phyloP scores from a whole-genome alignment of 352 stramenopile genomes.

The Phytophthora brassicae region DNA sequence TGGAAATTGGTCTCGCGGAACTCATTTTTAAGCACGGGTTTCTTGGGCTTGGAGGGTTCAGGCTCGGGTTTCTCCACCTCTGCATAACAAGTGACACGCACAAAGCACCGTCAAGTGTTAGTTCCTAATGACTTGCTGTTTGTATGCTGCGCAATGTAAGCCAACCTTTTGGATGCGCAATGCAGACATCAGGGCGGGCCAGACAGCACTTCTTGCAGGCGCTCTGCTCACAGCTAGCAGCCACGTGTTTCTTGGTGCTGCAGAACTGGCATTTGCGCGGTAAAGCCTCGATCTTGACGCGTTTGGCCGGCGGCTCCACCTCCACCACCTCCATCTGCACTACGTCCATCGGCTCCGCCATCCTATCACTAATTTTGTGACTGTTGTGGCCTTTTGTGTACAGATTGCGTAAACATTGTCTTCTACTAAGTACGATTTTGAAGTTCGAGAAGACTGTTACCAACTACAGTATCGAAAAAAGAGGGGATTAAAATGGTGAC shows the following conservation, averaged over 20 bases:
- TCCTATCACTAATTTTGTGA: too few relatives aligned
- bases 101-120: conserved; percentile 2
- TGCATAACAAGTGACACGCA: conserved; percentile 7
- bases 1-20: conserved; percentile 77
- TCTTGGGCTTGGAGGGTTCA: conserved; percentile 23
- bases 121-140: conserved; percentile 4
- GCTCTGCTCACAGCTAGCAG: conserved; percentile 37
- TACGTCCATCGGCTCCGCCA: neutral
- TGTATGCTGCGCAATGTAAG: conserved; percentile 3
- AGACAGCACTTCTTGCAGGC: conserved; percentile 81
- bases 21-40: conserved; percentile 72
- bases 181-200: conserved; percentile 38
- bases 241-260: conserved; percentile 47
- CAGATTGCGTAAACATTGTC: neutral
- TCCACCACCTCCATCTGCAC: neutral
- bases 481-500: conserved; percentile 56
- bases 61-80: conserved; percentile 27
- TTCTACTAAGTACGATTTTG: conserved; percentile 1
- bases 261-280: conserved; percentile 44
- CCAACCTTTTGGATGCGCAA: conserved; percentile 39
- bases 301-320: neutral
- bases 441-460: too few relatives aligned
- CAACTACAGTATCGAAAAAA: neutral
- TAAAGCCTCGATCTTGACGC: conserved; percentile 1
- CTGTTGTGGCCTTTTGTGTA: too few relatives aligned